phyloP scores from a whole-genome alignment of 805 yeast genomes.

The Schizosaccharomyces osmophilus region DNA sequence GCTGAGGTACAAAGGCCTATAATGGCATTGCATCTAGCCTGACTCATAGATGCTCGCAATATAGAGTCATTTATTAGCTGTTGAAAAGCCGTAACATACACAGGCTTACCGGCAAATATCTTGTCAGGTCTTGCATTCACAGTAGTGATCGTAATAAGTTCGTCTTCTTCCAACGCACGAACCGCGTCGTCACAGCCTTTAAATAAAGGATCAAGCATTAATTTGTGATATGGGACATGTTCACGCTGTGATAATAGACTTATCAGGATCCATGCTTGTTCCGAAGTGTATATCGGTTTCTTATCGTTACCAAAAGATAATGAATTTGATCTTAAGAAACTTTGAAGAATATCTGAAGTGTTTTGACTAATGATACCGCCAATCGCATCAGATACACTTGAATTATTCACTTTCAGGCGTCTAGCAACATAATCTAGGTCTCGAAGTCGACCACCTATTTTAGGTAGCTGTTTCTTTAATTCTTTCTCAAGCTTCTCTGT shows the following conservation, averaged over 20 bases:
- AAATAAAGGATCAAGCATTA: constrained; percentile 14
- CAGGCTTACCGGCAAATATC: constrained; percentile 64
- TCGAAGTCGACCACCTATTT: constrained; percentile 75
- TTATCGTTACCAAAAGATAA: constrained; percentile 3
- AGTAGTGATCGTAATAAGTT: constrained; percentile 44
- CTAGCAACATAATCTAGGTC: constrained; percentile 79
- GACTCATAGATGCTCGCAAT: constrained; percentile 35
- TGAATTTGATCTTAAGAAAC: constrained; percentile 24
- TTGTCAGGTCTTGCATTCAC: constrained; percentile 39
- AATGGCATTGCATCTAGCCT: constrained; percentile 12
- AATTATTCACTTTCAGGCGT: constrained; percentile 70
- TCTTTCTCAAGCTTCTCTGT: not conserved
- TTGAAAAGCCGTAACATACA: constrained; percentile 56
- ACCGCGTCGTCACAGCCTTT: constrained; percentile 21
- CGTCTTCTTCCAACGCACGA: constrained; percentile 52
- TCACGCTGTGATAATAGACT: constrained; percentile 31
- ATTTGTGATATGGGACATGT: constrained; percentile 11
- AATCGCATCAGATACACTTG: constrained; percentile 41
- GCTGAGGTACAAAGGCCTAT: not conserved
- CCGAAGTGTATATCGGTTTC: constrained; percentile 31
- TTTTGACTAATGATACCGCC: constrained; percentile 63
- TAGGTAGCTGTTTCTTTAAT: not conserved
- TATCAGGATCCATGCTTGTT: constrained; percentile 75
- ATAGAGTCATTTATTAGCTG: constrained; percentile 33
- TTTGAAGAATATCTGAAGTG: constrained; percentile 67